A percentile compares a stretch with the other conserved stretches of the same genome.
phyloP scores from a whole-genome alignment of 306 rosid species.

The Acacia melanoxylon region DNA sequence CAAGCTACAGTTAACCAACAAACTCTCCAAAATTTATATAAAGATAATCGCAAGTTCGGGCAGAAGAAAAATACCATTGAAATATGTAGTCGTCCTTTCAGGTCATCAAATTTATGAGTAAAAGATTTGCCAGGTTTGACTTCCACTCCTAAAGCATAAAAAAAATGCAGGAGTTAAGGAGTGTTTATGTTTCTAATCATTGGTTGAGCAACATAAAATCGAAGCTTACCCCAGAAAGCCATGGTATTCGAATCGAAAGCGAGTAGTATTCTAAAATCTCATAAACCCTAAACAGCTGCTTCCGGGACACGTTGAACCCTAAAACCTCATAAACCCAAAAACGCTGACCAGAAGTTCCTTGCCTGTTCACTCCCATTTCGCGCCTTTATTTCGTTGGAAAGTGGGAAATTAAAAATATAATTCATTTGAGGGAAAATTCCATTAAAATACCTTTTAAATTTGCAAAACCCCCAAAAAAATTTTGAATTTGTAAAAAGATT shows the following conservation, averaged over 20 bases:
- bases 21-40: background rate
- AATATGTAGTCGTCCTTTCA: slow-evolving; percentile 81
- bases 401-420: no score
- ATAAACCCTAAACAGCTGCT: background rate
- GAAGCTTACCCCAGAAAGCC: slow-evolving; percentile 82
- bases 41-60: background rate
- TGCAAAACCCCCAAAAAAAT: no score
- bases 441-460: no score
- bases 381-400: background rate
- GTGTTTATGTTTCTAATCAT: background rate
- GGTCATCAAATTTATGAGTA: slow-evolving; percentile 47
- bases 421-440: no score
- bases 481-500: no score
- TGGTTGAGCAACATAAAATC: background rate
- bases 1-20: background rate
- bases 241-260: slow-evolving; percentile 19
- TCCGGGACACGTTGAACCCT: slow-evolving; percentile 13
- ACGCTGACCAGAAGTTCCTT: background rate
- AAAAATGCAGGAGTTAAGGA: background rate
- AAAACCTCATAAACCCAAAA: background rate
- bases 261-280: background rate
- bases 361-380: background rate
- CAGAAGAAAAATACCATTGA: slow-evolving; percentile 55
- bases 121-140: slow-evolving; percentile 86
- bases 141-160: slow-evolving; percentile 56